phyloP scores from a whole-genome alignment of 176 grass and related monocot genomes.

The Poa pratensis region DNA sequence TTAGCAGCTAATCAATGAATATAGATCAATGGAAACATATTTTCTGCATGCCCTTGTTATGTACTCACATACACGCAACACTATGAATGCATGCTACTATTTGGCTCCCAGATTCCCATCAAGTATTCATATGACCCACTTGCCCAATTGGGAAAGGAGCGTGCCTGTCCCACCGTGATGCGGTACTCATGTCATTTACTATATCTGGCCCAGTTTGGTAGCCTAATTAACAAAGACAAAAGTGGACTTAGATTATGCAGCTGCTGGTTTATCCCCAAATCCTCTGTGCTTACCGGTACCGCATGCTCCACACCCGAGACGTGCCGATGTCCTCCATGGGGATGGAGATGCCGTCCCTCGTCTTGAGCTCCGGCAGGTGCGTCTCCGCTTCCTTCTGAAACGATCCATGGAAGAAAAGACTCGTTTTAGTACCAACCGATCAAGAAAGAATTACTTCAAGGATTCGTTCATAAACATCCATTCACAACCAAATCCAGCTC shows the following conservation, averaged over 20 bases:
- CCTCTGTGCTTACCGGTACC: constrained; percentile 64
- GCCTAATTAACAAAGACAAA: constrained; percentile 37
- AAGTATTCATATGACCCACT: constrained; percentile 56
- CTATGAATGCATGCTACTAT: constrained; percentile 44
- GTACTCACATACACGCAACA: constrained; percentile 8
- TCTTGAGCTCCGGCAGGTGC: constrained; percentile 82
- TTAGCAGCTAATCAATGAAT: not conserved
- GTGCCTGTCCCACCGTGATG: constrained; percentile 11
- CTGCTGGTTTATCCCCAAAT: constrained; percentile 20
- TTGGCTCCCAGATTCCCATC: constrained; percentile 35
- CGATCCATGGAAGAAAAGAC: constrained; percentile 36
- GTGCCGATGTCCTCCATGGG: constrained; percentile 91
- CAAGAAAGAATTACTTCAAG: not conserved
- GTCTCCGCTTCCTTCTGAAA: constrained; percentile 96
- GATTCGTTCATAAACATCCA: no score
- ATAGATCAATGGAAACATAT: no score
- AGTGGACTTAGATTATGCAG: constrained; percentile 10
- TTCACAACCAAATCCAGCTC: not conserved
- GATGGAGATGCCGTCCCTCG: constrained; percentile 83
- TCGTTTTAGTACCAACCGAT: constrained; percentile 12
- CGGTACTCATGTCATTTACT: constrained; percentile 40
- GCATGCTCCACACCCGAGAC: constrained; percentile 89
- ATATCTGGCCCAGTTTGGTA: constrained; percentile 29
- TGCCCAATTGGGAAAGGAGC: constrained; percentile 55
- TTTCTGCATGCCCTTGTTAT: constrained; percentile 3